Conservation (phyloP, 768 basidiomycete species). For the Macrolepiota albuminosa region DNA sequence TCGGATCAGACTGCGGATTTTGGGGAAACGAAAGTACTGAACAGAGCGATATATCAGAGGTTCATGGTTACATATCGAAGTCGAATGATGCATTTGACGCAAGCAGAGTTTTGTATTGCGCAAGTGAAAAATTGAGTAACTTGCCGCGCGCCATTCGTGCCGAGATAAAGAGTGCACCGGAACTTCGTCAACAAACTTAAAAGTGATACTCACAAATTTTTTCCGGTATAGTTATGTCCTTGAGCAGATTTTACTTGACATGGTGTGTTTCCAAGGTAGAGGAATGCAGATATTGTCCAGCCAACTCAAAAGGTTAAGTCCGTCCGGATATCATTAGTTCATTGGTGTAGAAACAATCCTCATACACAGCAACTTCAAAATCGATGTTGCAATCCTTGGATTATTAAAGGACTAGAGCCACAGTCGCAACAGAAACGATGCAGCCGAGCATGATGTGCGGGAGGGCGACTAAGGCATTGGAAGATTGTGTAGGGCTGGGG, state of each 20-base stretch:
- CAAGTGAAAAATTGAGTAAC: neutral
- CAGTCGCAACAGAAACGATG: slow-evolving; percentile 2
- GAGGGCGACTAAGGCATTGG: neutral
- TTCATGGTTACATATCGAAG: neutral
- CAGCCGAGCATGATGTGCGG: slow-evolving; percentile 8
- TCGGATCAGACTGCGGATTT: neutral
- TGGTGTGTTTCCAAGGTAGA: neutral
- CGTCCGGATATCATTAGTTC: neutral
- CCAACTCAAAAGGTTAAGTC: neutral
- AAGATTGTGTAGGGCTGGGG: slow-evolving; percentile 14
- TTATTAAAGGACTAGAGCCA: neutral
- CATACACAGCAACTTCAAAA: neutral
- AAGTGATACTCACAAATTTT: neutral
- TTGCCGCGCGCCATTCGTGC: neutral
- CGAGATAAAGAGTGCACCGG: neutral
- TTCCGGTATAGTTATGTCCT: neutral
- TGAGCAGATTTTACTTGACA: neutral
- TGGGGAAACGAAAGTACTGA: neutral
- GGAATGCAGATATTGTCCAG: neutral
- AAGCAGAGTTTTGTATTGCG: neutral
- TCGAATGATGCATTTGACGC: neutral
- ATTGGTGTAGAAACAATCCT: neutral
- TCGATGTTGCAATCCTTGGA: neutral
- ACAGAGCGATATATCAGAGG: neutral
- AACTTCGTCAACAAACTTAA: neutral